phyloP scores from a whole-genome alignment of 2,329 filamentous ascomycete species.

The Ophiostoma sp. region DNA sequence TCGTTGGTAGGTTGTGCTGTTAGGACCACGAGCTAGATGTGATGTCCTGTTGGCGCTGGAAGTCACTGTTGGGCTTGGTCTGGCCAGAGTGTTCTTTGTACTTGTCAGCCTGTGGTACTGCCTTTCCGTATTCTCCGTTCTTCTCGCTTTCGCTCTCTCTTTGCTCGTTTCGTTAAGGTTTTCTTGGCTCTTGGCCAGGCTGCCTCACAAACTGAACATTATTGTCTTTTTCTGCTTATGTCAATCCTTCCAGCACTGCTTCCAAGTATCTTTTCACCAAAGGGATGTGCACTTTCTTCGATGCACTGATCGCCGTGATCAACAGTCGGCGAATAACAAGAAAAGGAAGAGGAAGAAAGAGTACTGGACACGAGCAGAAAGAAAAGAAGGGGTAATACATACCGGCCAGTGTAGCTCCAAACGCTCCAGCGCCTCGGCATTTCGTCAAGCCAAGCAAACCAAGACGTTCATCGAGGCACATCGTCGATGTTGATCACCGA shows the following conservation, averaged over 20 bases:
- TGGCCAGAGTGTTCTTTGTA: not conserved
- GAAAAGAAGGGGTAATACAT: not conserved
- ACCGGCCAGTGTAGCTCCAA: not conserved
- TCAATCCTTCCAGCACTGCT: not conserved
- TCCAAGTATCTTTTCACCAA: not conserved
- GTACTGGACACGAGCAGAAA: not conserved
- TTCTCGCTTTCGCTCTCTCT: not conserved
- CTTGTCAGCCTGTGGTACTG: not conserved
- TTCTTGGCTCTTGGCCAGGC: constrained; percentile 5
- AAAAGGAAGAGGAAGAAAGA: not conserved
- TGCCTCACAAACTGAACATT: not conserved
- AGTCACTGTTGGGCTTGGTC: not conserved
- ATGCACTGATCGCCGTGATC: not conserved
- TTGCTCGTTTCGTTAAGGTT: not conserved
- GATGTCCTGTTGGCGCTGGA: not conserved
- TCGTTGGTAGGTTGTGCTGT: not conserved
- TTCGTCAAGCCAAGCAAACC: not conserved
- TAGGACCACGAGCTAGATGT: not conserved
- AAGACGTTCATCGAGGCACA: not conserved
- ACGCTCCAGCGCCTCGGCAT: not conserved
- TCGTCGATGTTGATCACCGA: constrained; percentile 1
- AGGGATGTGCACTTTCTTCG: not conserved
- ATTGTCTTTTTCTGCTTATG: not conserved
- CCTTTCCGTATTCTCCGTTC: not conserved
- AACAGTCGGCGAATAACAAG: not conserved